These are phyloP conservation scores for Citrus reticulata DNA, from an alignment of 345 rosid species.

Conservation along the genomic window DNA sequence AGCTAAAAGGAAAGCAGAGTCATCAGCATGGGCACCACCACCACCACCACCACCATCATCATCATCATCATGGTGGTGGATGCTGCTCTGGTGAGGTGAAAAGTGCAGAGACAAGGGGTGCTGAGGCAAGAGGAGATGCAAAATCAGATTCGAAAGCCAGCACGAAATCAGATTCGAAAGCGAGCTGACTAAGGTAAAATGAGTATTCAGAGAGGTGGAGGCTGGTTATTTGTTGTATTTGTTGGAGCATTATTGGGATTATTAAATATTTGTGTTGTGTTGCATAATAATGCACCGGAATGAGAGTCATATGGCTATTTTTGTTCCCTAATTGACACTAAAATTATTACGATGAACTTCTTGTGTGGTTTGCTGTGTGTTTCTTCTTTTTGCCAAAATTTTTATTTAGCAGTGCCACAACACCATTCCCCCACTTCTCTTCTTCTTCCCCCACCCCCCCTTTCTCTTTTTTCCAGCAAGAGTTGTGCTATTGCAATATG, in stretches of 20 bases:
- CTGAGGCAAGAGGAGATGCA: conserved; percentile 39
- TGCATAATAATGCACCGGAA: conserved; percentile 5
- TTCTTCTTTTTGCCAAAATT: background rate
- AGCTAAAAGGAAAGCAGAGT: conserved; percentile 77
- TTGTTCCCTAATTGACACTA: background rate
- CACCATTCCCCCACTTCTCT: too few relatives aligned
- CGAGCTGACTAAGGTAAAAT: conserved; percentile 27
- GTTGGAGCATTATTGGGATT: background rate
- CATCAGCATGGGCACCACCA: conserved; percentile 67
- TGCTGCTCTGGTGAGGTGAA: conserved; percentile 70
- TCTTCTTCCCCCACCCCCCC: too few relatives aligned
- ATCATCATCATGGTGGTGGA: conserved; percentile 74
- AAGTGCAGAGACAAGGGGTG: conserved; percentile 33
- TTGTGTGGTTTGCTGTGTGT: background rate
- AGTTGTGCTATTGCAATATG: background rate
- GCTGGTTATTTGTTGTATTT: background rate
- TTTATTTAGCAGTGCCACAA: background rate
- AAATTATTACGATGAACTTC: background rate
- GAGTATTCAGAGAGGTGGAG: conserved; percentile 5
- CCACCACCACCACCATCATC: conserved; percentile 50
- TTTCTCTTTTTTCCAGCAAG: background rate
- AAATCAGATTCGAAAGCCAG: conserved; percentile 55
- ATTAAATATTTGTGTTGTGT: conserved; percentile 3
- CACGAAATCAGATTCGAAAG: conserved; percentile 33
- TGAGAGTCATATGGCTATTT: background rate